These are phyloP conservation scores for Nicotiana rustica DNA, from an alignment of 305 asterid species.

Conservation along the genomic window DNA sequence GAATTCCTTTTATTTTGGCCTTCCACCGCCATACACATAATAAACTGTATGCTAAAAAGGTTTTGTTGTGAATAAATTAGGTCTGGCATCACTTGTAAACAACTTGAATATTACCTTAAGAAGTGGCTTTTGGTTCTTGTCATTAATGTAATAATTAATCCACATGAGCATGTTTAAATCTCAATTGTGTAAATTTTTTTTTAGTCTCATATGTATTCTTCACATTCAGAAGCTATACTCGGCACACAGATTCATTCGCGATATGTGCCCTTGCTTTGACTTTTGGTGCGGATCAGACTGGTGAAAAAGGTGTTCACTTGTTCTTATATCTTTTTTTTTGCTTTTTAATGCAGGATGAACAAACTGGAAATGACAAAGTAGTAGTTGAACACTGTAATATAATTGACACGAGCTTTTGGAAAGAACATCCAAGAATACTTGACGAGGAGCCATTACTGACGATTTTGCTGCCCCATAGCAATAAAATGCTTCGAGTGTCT, in stretches of 20 bases:
- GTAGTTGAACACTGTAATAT: slow-evolving; percentile 67
- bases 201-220: background rate
- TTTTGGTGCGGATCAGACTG: background rate
- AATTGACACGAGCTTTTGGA: slow-evolving; percentile 76
- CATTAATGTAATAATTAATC: background rate
- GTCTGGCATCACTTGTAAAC: background rate
- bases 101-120: background rate
- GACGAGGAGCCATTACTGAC: slow-evolving; percentile 36
- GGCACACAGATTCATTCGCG: background rate
- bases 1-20: background rate
- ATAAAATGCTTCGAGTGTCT: slow-evolving; percentile 27
- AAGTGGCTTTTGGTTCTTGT: background rate
- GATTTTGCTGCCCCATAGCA: slow-evolving; percentile 16
- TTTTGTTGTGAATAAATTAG: background rate
- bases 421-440: slow-evolving; percentile 68
- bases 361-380: slow-evolving; percentile 47
- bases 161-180: background rate
- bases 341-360: slow-evolving; percentile 49
- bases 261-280: background rate
- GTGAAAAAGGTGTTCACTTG: background rate
- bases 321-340: background rate
- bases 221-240: background rate
- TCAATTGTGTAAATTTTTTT: slow-evolving; percentile 5
- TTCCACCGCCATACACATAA: background rate
- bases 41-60: background rate